A percentile compares a stretch with the other conserved stretches of the same genome.
Conservation (phyloP, 306 rosid genomes). For the Senna tora region DNA sequence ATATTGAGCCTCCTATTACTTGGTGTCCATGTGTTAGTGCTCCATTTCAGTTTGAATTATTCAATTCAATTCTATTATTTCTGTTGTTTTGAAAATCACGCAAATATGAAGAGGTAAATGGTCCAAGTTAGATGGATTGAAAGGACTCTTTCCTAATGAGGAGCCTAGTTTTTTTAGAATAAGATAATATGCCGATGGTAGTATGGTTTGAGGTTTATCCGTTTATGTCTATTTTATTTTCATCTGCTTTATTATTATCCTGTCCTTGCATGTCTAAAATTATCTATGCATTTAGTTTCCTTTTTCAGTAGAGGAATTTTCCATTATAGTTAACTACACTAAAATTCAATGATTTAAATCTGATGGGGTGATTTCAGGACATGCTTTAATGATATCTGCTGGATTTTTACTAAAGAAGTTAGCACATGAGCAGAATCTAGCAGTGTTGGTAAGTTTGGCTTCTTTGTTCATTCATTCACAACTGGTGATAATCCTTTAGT, state of each 20-base stretch:
- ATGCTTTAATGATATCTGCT: conserved; percentile 82
- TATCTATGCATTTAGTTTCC: conserved; percentile 30
- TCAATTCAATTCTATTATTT: conserved; percentile 5
- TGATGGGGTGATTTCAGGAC: conserved; percentile 62
- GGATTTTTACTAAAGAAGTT: conserved; percentile 79
- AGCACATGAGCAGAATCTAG: conserved; percentile 81
- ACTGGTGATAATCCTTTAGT: conserved; percentile 26
- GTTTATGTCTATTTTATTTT: conserved; percentile 15
- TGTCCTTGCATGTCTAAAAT: background rate
- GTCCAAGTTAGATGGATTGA: conserved; percentile 13
- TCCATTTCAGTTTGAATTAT: conserved; percentile 9
- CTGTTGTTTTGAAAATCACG: background rate
- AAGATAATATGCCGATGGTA: conserved; percentile 1
- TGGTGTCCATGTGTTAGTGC: conserved; percentile 10
- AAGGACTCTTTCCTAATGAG: conserved; percentile 2
- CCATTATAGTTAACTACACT: too few species aligned
- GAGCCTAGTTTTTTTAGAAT: conserved; percentile 11
- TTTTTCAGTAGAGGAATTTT: too few species aligned
- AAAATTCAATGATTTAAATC: conserved; percentile 33
- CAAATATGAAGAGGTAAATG: conserved; percentile 5
- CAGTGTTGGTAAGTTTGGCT: conserved; percentile 61
- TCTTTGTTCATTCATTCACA: conserved; percentile 31
- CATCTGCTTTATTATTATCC: conserved; percentile 3
- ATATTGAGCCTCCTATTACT: background rate
- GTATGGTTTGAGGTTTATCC: conserved; percentile 12